These are phyloP conservation scores for Venturia nashicola DNA, from an alignment of 2,329 filamentous ascomycete species.

Conservation along the genomic window DNA sequence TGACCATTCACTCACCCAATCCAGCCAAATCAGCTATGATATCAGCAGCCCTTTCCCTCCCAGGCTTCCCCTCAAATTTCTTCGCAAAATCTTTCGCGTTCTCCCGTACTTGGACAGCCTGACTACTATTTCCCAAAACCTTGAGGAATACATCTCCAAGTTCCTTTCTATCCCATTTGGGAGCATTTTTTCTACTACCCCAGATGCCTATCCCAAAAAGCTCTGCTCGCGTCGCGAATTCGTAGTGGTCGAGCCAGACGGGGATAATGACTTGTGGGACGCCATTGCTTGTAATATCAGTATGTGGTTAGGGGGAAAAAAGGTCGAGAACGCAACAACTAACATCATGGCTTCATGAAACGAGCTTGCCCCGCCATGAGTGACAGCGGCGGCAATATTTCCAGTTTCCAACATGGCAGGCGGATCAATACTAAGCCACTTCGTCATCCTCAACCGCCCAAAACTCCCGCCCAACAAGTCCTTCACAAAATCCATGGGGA, in stretches of 20 bases:
- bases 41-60: not conserved
- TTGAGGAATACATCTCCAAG: not conserved
- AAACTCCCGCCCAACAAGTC: not conserved
- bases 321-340: not conserved
- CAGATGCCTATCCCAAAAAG: constrained; percentile 25
- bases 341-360: constrained; percentile 29
- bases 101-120: not conserved
- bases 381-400: constrained; percentile 23
- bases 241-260: constrained; percentile 34
- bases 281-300: constrained; percentile 23
- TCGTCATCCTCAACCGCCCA: constrained; percentile 12
- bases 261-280: constrained; percentile 36
- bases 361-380: constrained; percentile 30
- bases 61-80: constrained; percentile 1
- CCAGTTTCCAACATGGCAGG: constrained; percentile 24
- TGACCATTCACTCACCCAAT: not conserved
- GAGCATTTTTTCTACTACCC: not conserved
- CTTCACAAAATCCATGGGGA: not conserved
- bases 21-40: not conserved
- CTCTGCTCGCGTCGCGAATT: constrained; percentile 32
- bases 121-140: not conserved
- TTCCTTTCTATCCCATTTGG: not conserved
- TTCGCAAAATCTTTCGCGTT: not conserved
- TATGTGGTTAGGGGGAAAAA: not conserved
- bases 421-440: constrained; percentile 23